A percentile compares a stretch with the other conserved stretches of the same genome.
Evolutionary conservation across 2,329 filamentous ascomycete species (phyloP).

Genomic region (Scytalidium lignicola): DNA sequence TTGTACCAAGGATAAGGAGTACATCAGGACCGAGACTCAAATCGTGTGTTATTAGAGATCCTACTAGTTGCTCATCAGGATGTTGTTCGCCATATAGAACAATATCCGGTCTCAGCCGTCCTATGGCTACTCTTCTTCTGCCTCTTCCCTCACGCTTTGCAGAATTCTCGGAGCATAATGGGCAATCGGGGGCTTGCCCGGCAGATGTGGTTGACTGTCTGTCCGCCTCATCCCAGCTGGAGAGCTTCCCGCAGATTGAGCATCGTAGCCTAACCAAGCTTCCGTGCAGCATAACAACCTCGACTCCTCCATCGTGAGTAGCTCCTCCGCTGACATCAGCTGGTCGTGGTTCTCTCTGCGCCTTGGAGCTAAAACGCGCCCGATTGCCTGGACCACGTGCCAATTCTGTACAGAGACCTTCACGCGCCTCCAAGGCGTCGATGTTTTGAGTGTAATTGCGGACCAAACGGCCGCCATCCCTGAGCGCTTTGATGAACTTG

Average conservation of each 20-base stretch:
- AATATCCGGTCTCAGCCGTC: constrained; percentile 65
- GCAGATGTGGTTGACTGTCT: constrained; percentile 41
- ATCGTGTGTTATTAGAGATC: constrained; percentile 63
- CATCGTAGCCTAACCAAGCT: constrained; percentile 62
- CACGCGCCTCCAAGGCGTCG: constrained; percentile 66
- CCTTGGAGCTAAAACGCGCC: constrained; percentile 49
- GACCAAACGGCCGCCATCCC: constrained; percentile 63
- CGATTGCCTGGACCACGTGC: constrained; percentile 56
- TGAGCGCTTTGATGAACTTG: constrained; percentile 62
- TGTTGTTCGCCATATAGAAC: constrained; percentile 72
- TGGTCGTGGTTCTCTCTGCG: constrained; percentile 33
- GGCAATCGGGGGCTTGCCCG: constrained; percentile 63
- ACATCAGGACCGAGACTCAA: constrained; percentile 59
- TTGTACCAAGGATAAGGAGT: constrained; percentile 66
- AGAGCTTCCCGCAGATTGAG: constrained; percentile 53
- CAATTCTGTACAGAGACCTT: constrained; percentile 60
- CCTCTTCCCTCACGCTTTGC: constrained; percentile 58
- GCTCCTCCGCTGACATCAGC: constrained; percentile 19
- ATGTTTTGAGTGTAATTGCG: constrained; percentile 74
- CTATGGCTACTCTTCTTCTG: constrained; percentile 62
- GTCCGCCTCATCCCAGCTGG: constrained; percentile 53
- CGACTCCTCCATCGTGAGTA: constrained; percentile 23
- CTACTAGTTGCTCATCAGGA: constrained; percentile 62
- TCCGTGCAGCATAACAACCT: constrained; percentile 64
- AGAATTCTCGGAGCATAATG: constrained; percentile 58